These are phyloP conservation scores for Alloascoidea africana DNA, from an alignment of 805 yeast genomes.

Conservation along the genomic window DNA sequence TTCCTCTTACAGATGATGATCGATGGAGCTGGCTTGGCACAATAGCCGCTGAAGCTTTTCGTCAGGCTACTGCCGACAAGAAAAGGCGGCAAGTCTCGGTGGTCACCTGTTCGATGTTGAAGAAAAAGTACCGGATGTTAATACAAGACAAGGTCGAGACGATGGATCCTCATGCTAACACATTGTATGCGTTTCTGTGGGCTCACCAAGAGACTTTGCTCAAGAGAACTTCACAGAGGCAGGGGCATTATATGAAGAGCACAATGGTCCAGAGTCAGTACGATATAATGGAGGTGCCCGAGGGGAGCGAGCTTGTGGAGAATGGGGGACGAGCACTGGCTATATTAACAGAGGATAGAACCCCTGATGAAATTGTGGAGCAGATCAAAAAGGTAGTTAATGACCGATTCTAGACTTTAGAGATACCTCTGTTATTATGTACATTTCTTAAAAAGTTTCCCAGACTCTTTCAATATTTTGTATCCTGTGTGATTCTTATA, in stretches of 20 bases:
- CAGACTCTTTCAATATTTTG: too few species aligned
- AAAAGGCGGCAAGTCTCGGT: slow-evolving; percentile 22
- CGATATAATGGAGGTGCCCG: slow-evolving; percentile 59
- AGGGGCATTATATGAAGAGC: slow-evolving; percentile 77
- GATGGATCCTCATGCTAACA: slow-evolving; percentile 15
- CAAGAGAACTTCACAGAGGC: slow-evolving; percentile 44
- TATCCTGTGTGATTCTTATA: too few species aligned
- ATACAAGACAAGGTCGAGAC: slow-evolving; percentile 19
- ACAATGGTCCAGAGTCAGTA: slow-evolving; percentile 75
- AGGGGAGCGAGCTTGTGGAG: slow-evolving; percentile 11
- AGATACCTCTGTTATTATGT: too few species aligned
- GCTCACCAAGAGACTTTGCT: slow-evolving; percentile 47
- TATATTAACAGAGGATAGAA: neutral
- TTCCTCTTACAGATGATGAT: slow-evolving; percentile 79
- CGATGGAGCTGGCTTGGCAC: slow-evolving; percentile 75
- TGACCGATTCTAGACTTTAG: too few species aligned
- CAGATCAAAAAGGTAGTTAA: neutral
- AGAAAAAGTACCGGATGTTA: slow-evolving; percentile 52
- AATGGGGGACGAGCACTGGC: neutral
- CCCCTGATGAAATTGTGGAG: neutral
- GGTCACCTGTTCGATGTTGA: slow-evolving; percentile 78
- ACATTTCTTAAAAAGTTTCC: too few species aligned
- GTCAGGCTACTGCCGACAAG: slow-evolving; percentile 10
- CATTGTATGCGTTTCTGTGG: slow-evolving; percentile 52
- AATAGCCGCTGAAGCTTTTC: slow-evolving; percentile 15